Base-by-base conservation (phyloP, 805 yeast genomes). In the Barnettozyma populi region DNA sequence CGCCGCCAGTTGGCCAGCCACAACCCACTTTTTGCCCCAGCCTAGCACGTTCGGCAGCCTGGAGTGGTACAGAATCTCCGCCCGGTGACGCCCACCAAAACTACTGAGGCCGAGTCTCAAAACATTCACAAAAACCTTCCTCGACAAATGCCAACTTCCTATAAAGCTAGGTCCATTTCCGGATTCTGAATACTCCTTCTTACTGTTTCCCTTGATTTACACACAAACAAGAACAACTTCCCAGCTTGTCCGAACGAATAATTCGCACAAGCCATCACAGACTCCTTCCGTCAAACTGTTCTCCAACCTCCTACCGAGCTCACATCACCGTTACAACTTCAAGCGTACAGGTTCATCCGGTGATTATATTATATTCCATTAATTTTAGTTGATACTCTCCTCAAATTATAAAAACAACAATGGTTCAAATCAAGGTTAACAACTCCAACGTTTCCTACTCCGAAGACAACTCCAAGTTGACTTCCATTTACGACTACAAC, bases 401-500 rank as follows among this genome's bases (percentile, higher is more conserved):
- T 40, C 16, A 41, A 36, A 41, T 46, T 46, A 41, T 36, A 41
- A 46, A 46, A 46, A 43, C 46, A 37, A 19, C 35, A 31, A 56
- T 56, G 61, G 62, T 59, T 35, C 52, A 61, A 38, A 57, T 80
- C 56, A 71, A 77, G 56, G 83, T 81, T 51, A 69, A 74, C 47
- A 77, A 79, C 49, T 70, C 71, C 55, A 81, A 79, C 55, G 70
- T 78, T 44, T 62, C 64, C 43, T 79, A 73, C 67, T 71, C 76
- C 48, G 80, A 46, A 7, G 56, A 57, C 43, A 52, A 74, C 48
- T 64, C 73, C 38, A 72, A 75, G 52, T 73, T 82, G 53, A 67
- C 71, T 53, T 73, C 86, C 41, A 76, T 75, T 55, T 83, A 80
- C 68, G 75, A 82, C 13, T 83, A 83, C 47, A 54, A 84, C 63